Base-by-base conservation (phyloP, 306 rosid genomes). In the Lupinus albus region DNA sequence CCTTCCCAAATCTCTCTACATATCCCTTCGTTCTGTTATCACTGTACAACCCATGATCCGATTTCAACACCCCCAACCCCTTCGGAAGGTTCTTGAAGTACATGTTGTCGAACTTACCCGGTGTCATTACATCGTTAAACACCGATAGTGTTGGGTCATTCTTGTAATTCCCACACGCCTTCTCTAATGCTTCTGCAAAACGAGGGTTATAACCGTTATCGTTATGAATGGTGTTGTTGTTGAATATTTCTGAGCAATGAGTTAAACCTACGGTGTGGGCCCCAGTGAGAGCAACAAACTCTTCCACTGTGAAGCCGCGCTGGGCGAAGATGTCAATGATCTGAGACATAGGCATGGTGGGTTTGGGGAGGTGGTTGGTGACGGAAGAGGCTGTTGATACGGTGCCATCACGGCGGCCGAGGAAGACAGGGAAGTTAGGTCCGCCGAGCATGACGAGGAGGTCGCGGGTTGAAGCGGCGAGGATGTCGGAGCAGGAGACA, bases 231-330 rank as follows among this genome's bases (percentile, higher is more conserved):
- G 75, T 83, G 14, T 77, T 83, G 1, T 67, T 1, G 48, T 56
- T 64, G 42, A 92, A 75, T n/a, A n/a, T n/a, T 44, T 92, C 88
- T 1, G 46, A 74, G 36, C 96, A 92, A 20, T 92, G 96, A 1
- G 97, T 68, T 79, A 91, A 84, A 1, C 97, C 97, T 0, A 91
- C 80, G n/a, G 97, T 91, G 84, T 92, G 97, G 4, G 98, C 98
- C 5, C 98, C 96, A 6, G 55, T 41, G 5, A 92, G 76, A 0
- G 95, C 98, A 12, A 92, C 96, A 82, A 86, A 81, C 65, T 92
- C 98, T 46, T 84, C 85, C 0, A 80, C 68, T 5, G 95, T 70
- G 57, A 91, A 89, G 0, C 97, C 96, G 3, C 86, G 69, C 8
- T 73, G 60, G 10, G 75, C 63, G 70, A 91, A 91, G 61, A 89